Percentiles rank a stretch among this genome's conserved stretches.
These are phyloP conservation scores for Colletotrichum siamense DNA, from an alignment of 2,329 filamentous ascomycete genomes.

Conservation along the genomic window DNA sequence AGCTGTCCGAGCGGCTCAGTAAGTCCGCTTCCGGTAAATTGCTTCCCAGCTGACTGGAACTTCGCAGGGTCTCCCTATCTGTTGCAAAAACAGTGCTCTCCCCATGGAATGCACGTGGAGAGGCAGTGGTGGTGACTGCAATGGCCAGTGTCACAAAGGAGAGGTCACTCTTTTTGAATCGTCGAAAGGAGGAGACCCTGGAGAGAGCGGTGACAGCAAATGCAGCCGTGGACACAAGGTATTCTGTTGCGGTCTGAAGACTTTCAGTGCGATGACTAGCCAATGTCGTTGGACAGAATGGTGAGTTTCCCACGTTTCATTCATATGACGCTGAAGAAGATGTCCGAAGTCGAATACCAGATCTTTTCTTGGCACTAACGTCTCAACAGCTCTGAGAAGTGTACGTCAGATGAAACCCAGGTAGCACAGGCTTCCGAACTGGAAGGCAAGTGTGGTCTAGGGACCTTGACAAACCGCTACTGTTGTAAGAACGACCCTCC, in stretches of 20 bases:
- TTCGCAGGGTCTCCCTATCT: not conserved
- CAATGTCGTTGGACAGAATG: constrained; percentile 5
- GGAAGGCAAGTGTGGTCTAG: no score
- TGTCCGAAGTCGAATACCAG: no score
- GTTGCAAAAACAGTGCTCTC: not conserved
- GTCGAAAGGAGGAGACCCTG: not conserved
- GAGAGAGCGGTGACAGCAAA: not conserved
- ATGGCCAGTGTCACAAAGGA: constrained; percentile 17
- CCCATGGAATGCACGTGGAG: constrained; percentile 10
- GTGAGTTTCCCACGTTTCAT: not conserved
- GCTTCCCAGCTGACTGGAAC: not conserved
- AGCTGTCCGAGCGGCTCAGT: no score
- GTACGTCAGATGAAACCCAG: no score
- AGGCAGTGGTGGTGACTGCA: constrained; percentile 15
- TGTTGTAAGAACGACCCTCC: not conserved
- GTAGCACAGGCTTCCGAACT: no score
- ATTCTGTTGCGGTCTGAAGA: constrained; percentile 16
- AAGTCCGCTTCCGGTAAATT: no score
- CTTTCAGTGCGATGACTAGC: not conserved
- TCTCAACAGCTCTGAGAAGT: no score
- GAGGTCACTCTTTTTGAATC: constrained; percentile 17
- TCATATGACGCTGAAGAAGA: no score
- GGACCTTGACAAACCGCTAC: not conserved
- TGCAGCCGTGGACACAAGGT: constrained; percentile 14
- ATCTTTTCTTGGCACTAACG: no score